Conservation (phyloP, 345 rosid genomes). For the Luvunga scandens region DNA sequence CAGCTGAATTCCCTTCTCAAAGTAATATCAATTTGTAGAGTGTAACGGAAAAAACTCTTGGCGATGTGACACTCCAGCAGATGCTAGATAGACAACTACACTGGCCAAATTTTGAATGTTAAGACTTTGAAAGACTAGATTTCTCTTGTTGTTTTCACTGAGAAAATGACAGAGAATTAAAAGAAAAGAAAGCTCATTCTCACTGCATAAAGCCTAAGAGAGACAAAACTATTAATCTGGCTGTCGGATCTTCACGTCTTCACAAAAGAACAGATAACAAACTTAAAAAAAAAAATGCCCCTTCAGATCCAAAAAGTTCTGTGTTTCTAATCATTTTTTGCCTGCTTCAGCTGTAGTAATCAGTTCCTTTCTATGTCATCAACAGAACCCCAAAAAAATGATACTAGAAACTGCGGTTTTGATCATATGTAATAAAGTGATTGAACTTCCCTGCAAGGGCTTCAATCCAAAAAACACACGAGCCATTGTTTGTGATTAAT, state of each 20-base stretch:
- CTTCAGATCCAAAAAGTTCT: slow-evolving; percentile 16
- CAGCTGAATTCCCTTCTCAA: no score
- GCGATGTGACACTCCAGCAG: no score
- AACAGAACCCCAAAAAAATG: background rate
- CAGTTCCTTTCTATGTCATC: slow-evolving; percentile 34
- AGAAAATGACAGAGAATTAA: slow-evolving; percentile 18
- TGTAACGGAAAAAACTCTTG: no score
- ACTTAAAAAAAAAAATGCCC: slow-evolving; percentile 17
- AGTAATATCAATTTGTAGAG: no score
- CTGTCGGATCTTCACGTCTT: slow-evolving; percentile 47
- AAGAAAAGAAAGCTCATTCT: slow-evolving; percentile 38
- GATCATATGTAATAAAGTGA: no score
- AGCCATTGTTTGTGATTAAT: background rate
- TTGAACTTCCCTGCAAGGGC: no score
- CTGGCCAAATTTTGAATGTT: no score
- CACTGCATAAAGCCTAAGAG: slow-evolving; percentile 38
- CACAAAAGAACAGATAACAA: slow-evolving; percentile 35
- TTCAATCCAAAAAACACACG: no score
- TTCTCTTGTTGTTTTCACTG: slow-evolving; percentile 1
- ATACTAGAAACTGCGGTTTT: no score
- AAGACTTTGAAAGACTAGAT: no score
- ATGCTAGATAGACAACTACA: no score
- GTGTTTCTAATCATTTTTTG: slow-evolving; percentile 27
- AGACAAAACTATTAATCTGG: slow-evolving; percentile 32
- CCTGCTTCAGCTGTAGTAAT: slow-evolving; percentile 36